These are phyloP conservation scores for Sugiyamaella boreocaroliniensis DNA, from an alignment of 805 yeast species.

Conservation along the genomic window DNA sequence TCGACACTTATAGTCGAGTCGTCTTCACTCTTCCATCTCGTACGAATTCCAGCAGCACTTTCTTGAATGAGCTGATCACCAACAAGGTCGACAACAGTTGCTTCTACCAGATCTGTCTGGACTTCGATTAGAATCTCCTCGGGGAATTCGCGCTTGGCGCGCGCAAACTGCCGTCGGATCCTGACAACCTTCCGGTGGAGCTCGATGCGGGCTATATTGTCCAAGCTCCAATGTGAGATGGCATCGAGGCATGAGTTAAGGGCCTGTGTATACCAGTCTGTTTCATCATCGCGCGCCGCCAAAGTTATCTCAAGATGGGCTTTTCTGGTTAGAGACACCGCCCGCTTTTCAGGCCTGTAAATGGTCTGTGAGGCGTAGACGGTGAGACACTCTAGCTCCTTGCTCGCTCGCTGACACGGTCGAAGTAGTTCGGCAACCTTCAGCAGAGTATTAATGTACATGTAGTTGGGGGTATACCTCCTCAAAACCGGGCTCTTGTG, in stretches of 20 bases:
- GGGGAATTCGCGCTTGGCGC: neutral
- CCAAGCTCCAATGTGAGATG: constrained; percentile 10
- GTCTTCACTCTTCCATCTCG: constrained; percentile 8
- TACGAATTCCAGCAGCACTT: neutral
- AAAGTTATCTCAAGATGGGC: constrained; percentile 23
- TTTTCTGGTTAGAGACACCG: constrained; percentile 21
- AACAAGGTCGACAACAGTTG: constrained; percentile 8
- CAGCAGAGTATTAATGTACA: constrained; percentile 20
- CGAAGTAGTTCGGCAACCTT: constrained; percentile 20
- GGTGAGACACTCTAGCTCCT: constrained; percentile 21
- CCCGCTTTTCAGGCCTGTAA: constrained; percentile 19
- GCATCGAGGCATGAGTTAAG: constrained; percentile 26
- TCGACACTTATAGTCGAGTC: constrained; percentile 27
- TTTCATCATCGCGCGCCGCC: constrained; percentile 11
- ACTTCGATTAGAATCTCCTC: constrained; percentile 7
- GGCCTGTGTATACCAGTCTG: constrained; percentile 21
- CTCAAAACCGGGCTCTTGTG: neutral
- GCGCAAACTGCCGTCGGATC: constrained; percentile 1
- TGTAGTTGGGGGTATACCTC: constrained; percentile 20
- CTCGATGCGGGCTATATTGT: constrained; percentile 20
- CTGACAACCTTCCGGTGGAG: constrained; percentile 21
- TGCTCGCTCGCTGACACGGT: constrained; percentile 14
- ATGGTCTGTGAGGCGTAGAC: constrained; percentile 17
- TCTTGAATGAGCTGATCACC: constrained; percentile 6
- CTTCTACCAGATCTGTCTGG: constrained; percentile 11